phyloP scores from a whole-genome alignment of 2,329 filamentous ascomycete species.

The Clonostachys sp. region DNA sequence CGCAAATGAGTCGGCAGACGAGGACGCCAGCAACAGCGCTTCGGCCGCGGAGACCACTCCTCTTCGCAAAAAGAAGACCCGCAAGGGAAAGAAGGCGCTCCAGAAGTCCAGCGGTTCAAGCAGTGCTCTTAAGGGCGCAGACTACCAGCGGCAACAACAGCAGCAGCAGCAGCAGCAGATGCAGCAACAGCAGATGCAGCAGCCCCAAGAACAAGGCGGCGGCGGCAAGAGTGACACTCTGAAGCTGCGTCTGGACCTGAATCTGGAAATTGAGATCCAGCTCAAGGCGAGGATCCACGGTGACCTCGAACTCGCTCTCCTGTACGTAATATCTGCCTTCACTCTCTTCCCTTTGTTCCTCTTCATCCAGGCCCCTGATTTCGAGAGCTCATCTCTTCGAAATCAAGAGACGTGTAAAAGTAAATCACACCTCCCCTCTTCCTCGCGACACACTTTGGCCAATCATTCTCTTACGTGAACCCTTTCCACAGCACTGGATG shows the following conservation, averaged over 20 bases:
- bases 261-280: constrained; percentile 79
- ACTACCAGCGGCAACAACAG: constrained; percentile 24
- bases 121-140: constrained; percentile 18
- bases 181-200: constrained; percentile 28
- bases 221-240: constrained; percentile 55
- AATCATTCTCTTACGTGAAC: no score
- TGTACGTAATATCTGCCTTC: constrained; percentile 32
- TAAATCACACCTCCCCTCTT: no score
- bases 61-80: constrained; percentile 8
- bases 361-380: constrained; percentile 1
- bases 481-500: no score
- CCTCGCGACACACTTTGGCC: no score
- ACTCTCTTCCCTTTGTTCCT: constrained; percentile 2
- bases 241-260: constrained; percentile 67
- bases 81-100: constrained; percentile 21
- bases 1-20: constrained; percentile 4
- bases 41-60: constrained; percentile 2
- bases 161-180: constrained; percentile 27
- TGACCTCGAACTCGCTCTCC: constrained; percentile 72
- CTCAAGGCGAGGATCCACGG: constrained; percentile 83
- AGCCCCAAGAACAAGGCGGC: constrained; percentile 23
- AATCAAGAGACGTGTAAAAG: no score
- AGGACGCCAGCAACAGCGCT: constrained; percentile 1
- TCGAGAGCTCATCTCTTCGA: neutral
- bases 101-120: constrained; percentile 13